Evolutionary conservation across 176 grass and related monocot genomes (phyloP), one percentile per base, ranked within the genome.

Genomic region (Areca catechu): DNA sequence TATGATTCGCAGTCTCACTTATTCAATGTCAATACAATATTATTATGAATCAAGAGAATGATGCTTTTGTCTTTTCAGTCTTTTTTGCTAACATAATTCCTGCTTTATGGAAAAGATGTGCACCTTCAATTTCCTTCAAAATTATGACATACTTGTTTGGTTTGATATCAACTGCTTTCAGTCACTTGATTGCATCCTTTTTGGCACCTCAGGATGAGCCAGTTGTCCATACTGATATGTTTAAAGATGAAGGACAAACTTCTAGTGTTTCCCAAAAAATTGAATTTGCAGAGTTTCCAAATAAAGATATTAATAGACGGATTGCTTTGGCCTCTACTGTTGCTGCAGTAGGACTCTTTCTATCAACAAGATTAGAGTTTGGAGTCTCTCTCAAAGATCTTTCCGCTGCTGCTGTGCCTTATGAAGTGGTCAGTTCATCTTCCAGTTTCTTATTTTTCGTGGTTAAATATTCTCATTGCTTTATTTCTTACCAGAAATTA

Each of bases 371-470:
- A 67, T 71, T 98, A 54, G 79, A 98, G 22, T 81, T 92, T 71
- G 85, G 85, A 7, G 47, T 79, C 54, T 92, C 88, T 62, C 75
- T 98, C 49, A 98, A 98, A 80, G 84, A 92, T 79, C 69, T 92
- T 12, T 53, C 83, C 51, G 78, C 84, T 57, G 82, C 77, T 78
- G 65, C 88, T 1, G 74, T 77, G 25, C 52, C 88, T 2, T 98
- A 93, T 68, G 84, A 98, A 72, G 69, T 85, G 88, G 94, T 98
- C 22, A 20, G 22, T 48, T 0, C 3, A 34, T 19, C 48, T 58
- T 48, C 7, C 60, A 12, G 1, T 63, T 3, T 74, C 34, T 76
- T 66, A 19, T 50, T 48, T 58, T 1, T 19, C 22, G 18, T 22
- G 12, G 5, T 34, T 56, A 12, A 43, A 12, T 20, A 30, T 69